A percentile compares a stretch with the other conserved stretches of the same genome.
phyloP scores from a whole-genome alignment of 1,139 yeast species.

The Diutina siamensis region DNA sequence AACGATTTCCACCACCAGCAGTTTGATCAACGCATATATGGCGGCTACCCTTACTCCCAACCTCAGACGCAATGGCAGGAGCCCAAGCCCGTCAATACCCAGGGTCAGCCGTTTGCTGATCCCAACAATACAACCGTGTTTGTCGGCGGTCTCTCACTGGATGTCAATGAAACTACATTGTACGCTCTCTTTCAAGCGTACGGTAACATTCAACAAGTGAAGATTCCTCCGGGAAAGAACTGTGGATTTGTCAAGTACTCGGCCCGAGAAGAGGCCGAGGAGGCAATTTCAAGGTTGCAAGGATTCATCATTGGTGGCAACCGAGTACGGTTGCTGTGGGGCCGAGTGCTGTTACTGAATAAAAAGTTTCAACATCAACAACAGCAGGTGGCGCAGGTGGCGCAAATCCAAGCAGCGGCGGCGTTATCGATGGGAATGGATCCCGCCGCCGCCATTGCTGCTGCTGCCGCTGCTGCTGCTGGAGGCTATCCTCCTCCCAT shows the following conservation, averaged over 20 bases:
- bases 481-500: background rate
- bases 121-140: conserved; percentile 89
- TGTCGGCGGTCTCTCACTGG: conserved; percentile 77
- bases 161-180: conserved; percentile 67
- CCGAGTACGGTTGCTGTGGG: conserved; percentile 84
- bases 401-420: conserved; percentile 11
- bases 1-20: conserved; percentile 1
- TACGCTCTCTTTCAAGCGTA: conserved; percentile 69
- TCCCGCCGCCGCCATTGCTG: conserved; percentile 11
- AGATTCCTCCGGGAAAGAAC: conserved; percentile 85
- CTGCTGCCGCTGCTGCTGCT: conserved; percentile 7
- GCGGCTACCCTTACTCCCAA: background rate
- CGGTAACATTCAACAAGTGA: conserved; percentile 75
- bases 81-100: background rate
- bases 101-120: conserved; percentile 35
- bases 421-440: conserved; percentile 10
- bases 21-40: background rate
- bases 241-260: conserved; percentile 88
- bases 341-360: conserved; percentile 34
- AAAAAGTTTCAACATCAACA: conserved; percentile 10
- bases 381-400: conserved; percentile 12
- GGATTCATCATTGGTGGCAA: conserved; percentile 85
- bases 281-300: conserved; percentile 85
- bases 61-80: conserved; percentile 1
- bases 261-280: conserved; percentile 74